These are phyloP conservation scores for Entonaema liquescens DNA, from an alignment of 495 filamentous ascomycete genomes.

Conservation along the genomic window DNA sequence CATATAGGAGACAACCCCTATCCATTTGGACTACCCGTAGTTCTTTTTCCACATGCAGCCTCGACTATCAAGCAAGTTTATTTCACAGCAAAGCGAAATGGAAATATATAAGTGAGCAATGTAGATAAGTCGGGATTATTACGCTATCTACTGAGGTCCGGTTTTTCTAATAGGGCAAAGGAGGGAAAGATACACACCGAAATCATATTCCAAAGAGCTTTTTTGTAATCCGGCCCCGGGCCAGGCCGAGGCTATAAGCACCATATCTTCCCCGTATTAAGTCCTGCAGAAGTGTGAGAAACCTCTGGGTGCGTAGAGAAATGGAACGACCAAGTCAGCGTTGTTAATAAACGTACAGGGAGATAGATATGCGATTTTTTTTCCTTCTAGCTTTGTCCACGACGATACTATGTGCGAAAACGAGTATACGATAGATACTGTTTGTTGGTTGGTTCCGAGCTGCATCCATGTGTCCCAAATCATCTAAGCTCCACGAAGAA, in stretches of 20 bases:
- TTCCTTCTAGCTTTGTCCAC: background rate
- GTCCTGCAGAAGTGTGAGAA: constrained; percentile 38
- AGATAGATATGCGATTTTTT: constrained; percentile 11
- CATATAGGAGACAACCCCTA: too few species aligned
- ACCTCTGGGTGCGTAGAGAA: constrained; percentile 1
- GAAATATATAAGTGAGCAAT: background rate
- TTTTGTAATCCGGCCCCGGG: constrained; percentile 8
- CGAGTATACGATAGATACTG: constrained; percentile 5
- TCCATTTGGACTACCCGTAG: too few species aligned
- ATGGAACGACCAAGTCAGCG: background rate
- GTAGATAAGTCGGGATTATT: constrained; percentile 2
- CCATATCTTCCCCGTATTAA: background rate
- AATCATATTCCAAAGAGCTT: constrained; percentile 15
- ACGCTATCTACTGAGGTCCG: constrained; percentile 1
- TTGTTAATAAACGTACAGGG: constrained; percentile 13
- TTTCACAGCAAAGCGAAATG: background rate
- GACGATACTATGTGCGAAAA: background rate
- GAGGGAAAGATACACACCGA: constrained; percentile 41
- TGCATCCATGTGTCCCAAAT: constrained; percentile 37
- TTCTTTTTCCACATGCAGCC: too few species aligned
- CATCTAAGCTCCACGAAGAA: constrained; percentile 39
- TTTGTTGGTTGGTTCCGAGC: constrained; percentile 10
- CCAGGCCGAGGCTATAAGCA: background rate
- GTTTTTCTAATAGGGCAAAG: constrained; percentile 4
- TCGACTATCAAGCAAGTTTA: background rate